Evolutionary conservation across 345 rosid species (phyloP).

Genomic region (Corchorus capsularis): DNA sequence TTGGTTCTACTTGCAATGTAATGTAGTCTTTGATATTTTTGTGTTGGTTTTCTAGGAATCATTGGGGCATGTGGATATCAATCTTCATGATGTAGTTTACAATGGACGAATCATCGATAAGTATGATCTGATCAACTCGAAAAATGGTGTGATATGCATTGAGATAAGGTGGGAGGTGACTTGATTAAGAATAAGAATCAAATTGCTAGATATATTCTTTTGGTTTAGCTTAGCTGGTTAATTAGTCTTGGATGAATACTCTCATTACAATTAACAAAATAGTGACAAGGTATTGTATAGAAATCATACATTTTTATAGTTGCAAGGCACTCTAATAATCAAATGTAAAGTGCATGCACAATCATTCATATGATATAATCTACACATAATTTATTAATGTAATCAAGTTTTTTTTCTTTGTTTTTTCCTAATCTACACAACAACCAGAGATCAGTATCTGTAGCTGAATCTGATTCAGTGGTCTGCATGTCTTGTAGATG

Average conservation of each 20-base stretch:
- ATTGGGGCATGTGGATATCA: constrained; percentile 66
- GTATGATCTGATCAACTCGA: constrained; percentile 74
- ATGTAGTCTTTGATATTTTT: constrained; percentile 2
- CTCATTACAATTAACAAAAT: not conserved
- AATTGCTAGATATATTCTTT: not conserved
- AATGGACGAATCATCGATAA: constrained; percentile 81
- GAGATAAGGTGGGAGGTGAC: constrained; percentile 36
- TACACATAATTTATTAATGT: not conserved
- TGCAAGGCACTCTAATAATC: not conserved
- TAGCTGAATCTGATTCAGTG: not conserved
- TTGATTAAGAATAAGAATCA: constrained; percentile 32
- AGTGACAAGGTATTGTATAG: not conserved
- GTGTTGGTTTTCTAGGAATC: constrained; percentile 46
- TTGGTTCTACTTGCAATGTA: not conserved
- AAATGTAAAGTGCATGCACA: not conserved
- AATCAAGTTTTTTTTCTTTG: not conserved
- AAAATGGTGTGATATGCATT: constrained; percentile 64
- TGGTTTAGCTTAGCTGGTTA: not conserved
- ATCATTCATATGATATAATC: not conserved
- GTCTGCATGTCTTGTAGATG: not conserved
- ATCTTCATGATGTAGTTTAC: constrained; percentile 60
- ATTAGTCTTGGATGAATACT: not conserved
- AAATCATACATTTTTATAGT: not conserved
- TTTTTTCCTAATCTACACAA: not conserved
- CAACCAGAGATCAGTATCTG: not conserved